Evolutionary conservation across 2,329 filamentous ascomycete species (phyloP).

Genomic region (Knoxdaviesia capensis): DNA sequence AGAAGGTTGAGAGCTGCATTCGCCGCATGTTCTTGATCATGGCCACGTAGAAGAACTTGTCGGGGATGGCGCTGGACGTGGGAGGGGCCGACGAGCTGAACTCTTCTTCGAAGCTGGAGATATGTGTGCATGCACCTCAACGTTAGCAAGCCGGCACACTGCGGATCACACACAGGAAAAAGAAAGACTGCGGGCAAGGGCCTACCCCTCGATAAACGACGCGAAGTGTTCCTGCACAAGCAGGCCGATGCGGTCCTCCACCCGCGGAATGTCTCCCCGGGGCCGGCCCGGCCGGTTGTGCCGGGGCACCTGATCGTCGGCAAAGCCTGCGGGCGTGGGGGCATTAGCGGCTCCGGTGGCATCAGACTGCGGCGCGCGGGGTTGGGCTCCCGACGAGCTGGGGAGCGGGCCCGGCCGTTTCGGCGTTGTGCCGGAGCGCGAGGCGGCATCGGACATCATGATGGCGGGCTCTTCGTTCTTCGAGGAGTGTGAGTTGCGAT

Average conservation of each 20-base stretch:
- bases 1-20: constrained; percentile 64
- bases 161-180: too few species aligned
- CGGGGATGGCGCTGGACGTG: constrained; percentile 48
- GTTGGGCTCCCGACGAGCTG: constrained; percentile 31
- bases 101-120: constrained; percentile 43
- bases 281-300: constrained; percentile 16
- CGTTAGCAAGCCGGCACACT: too few species aligned
- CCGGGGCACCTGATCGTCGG: constrained; percentile 40
- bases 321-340: constrained; percentile 39
- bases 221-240: constrained; percentile 61
- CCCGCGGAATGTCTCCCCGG: constrained; percentile 35
- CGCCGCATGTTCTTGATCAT: constrained; percentile 61
- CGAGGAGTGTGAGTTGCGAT: constrained; percentile 24
- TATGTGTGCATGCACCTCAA: too few species aligned
- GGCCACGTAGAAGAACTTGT: constrained; percentile 68
- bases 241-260: constrained; percentile 58
- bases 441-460: constrained; percentile 34
- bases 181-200: too few species aligned
- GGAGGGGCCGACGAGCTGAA: constrained; percentile 41
- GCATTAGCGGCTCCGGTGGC: constrained; percentile 36
- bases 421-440: constrained; percentile 21
- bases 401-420: constrained; percentile 19
- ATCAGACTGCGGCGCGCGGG: constrained; percentile 41
- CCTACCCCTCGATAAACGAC: constrained; percentile 57
- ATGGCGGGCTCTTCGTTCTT: constrained; percentile 28